These are phyloP conservation scores for Colletotrichum neosansevieriae DNA, from an alignment of 2,329 filamentous ascomycete species.

Conservation along the genomic window DNA sequence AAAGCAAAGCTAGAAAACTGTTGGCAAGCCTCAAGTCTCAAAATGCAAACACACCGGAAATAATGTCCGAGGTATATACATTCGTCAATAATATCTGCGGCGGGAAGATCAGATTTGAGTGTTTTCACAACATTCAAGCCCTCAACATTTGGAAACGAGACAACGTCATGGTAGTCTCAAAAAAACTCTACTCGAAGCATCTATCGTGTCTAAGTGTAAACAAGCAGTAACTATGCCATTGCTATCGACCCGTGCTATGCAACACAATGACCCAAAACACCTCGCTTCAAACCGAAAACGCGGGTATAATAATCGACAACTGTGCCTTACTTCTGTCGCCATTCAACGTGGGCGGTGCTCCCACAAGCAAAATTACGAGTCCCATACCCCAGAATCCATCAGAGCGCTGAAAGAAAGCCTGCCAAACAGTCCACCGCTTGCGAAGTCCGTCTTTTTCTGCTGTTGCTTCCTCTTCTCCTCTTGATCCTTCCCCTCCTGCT, in stretches of 20 bases:
- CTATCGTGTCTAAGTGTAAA: background rate
- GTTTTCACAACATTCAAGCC: too few relatives aligned
- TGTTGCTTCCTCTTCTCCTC: slow-evolving; percentile 1
- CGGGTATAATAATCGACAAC: background rate
- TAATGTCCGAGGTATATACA: too few relatives aligned
- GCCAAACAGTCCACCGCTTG: background rate
- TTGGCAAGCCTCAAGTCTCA: too few relatives aligned
- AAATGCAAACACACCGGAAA: too few relatives aligned
- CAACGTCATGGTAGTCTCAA: background rate
- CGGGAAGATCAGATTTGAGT: too few relatives aligned
- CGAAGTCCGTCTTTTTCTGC: background rate
- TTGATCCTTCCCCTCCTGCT: slow-evolving; percentile 14
- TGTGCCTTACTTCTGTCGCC: background rate
- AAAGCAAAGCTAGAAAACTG: too few relatives aligned
- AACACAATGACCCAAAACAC: slow-evolving; percentile 8
- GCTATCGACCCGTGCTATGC: background rate
- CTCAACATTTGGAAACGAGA: too few relatives aligned
- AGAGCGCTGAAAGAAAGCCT: background rate
- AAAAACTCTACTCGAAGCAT: background rate
- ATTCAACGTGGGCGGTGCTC: background rate
- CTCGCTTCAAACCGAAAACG: slow-evolving; percentile 4
- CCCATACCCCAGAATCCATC: slow-evolving; percentile 32
- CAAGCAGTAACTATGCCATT: background rate
- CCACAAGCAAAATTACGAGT: background rate
- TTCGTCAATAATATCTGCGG: too few relatives aligned